These are phyloP conservation scores for Eimeria necatrix DNA, from an alignment of 169 alveolate genomes.

Conservation along the genomic window DNA sequence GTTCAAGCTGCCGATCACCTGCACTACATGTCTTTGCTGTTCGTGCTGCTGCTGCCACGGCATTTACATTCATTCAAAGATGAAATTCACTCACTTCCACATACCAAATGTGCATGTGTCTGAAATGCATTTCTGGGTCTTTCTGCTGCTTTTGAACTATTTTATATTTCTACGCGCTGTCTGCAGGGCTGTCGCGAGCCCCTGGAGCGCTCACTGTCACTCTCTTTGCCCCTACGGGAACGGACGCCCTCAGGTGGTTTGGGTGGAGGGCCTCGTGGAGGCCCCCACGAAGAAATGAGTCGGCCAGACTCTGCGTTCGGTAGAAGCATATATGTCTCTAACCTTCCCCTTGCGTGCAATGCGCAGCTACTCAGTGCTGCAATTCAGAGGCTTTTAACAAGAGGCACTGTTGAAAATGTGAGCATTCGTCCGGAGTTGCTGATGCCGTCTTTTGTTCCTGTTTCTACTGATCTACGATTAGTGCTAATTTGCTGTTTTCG, in stretches of 20 bases:
- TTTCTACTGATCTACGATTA: not conserved
- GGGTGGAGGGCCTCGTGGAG: slow-evolving; percentile 6
- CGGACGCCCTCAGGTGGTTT: not conserved
- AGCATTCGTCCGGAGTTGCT: not conserved
- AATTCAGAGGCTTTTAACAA: slow-evolving; percentile 1
- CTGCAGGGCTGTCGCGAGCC: slow-evolving; percentile 74
- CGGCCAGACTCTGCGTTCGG: slow-evolving; percentile 76
- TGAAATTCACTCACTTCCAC: no score
- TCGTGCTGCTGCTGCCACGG: no score
- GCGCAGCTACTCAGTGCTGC: slow-evolving; percentile 40
- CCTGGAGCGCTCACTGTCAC: slow-evolving; percentile 45
- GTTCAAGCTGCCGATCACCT: no score
- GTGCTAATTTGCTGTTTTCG: not conserved
- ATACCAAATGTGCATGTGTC: not conserved
- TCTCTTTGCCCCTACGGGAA: slow-evolving; percentile 23
- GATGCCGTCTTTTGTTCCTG: not conserved
- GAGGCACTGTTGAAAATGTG: slow-evolving; percentile 36
- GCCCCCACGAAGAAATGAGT: not conserved
- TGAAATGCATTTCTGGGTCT: not conserved
- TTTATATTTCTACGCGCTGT: not conserved
- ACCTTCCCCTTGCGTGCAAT: slow-evolving; percentile 51
- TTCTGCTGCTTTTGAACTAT: not conserved
- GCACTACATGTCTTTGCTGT: no score
- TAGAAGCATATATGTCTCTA: slow-evolving; percentile 55
- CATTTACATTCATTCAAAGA: no score